phyloP scores from a whole-genome alignment of 306 rosid species.

The Sicyos baderoa region DNA sequence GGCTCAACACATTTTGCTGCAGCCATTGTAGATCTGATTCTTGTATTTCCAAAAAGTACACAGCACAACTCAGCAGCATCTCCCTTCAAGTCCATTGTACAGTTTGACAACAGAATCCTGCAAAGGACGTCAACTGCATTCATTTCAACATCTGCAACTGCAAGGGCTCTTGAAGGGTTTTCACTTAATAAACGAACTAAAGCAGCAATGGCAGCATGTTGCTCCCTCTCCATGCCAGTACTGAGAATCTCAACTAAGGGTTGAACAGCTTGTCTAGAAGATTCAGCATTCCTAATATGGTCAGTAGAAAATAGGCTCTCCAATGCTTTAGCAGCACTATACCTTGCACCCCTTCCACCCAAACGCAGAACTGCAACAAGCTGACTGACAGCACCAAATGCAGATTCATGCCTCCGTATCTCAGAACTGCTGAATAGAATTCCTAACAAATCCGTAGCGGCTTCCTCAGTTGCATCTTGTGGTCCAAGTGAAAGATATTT shows the following conservation, averaged over 20 bases:
- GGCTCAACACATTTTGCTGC: conserved; percentile 96
- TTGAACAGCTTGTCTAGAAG: conserved; percentile 88
- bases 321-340: conserved; percentile 93
- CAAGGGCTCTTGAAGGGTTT: conserved; percentile 92
- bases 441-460: conserved; percentile 92
- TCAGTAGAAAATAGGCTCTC: conserved; percentile 96
- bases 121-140: conserved; percentile 99
- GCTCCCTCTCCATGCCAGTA: conserved; percentile 91
- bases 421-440: conserved; percentile 90
- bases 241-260: conserved; percentile 97
- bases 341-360: conserved; percentile 95
- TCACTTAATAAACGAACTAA: conserved; percentile 86
- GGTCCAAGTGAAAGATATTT: conserved; percentile 95
- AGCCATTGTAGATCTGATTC: conserved; percentile 90
- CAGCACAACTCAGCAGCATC: conserved; percentile 97
- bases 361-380: conserved; percentile 96
- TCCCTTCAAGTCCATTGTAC: conserved; percentile 86
- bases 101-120: conserved; percentile 79
- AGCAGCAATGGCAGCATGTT: conserved; percentile 97
- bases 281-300: conserved; percentile 90
- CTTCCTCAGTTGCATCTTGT: conserved; percentile 95
- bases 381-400: conserved; percentile 89
- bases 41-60: conserved; percentile 91
- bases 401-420: conserved; percentile 82
- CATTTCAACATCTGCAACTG: conserved; percentile 97